Evolutionary conservation across 768 basidiomycete genomes (phyloP), one percentile per base, ranked within the genome.

Genomic region (Collybia nuda): DNA sequence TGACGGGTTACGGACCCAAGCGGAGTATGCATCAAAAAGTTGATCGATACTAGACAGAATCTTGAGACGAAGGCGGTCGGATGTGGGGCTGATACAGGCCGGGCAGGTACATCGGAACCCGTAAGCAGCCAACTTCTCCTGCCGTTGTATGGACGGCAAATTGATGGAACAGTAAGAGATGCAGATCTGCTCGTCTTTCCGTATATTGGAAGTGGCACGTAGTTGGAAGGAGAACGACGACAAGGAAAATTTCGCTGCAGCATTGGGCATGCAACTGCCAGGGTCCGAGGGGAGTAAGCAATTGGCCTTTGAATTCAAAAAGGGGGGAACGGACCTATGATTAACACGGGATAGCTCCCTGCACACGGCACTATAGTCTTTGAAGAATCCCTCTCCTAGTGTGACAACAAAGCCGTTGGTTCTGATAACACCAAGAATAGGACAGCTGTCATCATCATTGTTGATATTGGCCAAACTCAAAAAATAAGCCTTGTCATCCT

Each of bases 371-470:
- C 32, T 32, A 32, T 32, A 32, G 14, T 32, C 32, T 14, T 32
- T 32, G 9, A 32, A 32, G 12, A 32, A 32, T 2, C 22, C 47
- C 28, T 38, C 23, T 6, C 36, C 46, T 24, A 55, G 44, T 6
- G 41, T 22, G 5, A 56, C n/a, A 3, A 51, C 51, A 46, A 62
- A 54, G 6, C 50, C 63, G 28, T 69, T 71, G 2, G 68, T 71
- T 8, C 67, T 53, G 8, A 62, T 48, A 6, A 62, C 57, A 3
- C 66, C 66, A 8, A 50, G 23, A 19, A 69, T 48, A 0, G 66
- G 68, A 1, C 69, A 69, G 22, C 62, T 64, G 3, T 68, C 68
- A 49, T 68, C 68, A 49, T 70, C 52, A 11, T 53, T 48, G 26
- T 67, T 65, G 29, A 50, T 54, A 36, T 69, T 69, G 12, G 46